These are phyloP conservation scores for Tylopilus rubrobrunneus DNA, from an alignment of 768 basidiomycete genomes.

Conservation along the genomic window DNA sequence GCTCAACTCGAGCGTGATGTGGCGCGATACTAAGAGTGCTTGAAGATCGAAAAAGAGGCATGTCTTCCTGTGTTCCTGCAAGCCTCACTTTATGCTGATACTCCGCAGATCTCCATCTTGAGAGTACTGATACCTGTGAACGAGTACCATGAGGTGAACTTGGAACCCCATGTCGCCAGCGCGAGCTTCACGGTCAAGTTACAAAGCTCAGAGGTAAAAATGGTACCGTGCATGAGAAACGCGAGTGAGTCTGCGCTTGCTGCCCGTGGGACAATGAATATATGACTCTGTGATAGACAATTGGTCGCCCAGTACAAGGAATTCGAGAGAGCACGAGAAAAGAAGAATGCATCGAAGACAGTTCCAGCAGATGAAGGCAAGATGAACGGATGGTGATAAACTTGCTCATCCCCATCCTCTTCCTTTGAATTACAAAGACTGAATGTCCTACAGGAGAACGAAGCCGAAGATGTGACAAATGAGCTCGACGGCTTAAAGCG, in stretches of 20 bases:
- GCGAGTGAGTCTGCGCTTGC: slow-evolving; percentile 34
- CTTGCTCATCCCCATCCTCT: slow-evolving; percentile 39
- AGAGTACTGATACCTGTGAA: slow-evolving; percentile 68
- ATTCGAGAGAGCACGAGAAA: too few relatives aligned
- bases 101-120: slow-evolving; percentile 56
- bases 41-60: slow-evolving; percentile 64
- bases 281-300: slow-evolving; percentile 35
- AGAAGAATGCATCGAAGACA: too few relatives aligned
- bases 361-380: too few relatives aligned
- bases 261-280: neutral
- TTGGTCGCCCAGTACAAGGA: slow-evolving; percentile 43
- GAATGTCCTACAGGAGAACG: slow-evolving; percentile 44
- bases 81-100: neutral
- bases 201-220: slow-evolving; percentile 54
- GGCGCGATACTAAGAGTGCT: slow-evolving; percentile 67
- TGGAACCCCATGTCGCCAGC: slow-evolving; percentile 45
- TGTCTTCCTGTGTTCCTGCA: neutral
- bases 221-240: slow-evolving; percentile 58
- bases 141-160: slow-evolving; percentile 60
- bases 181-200: slow-evolving; percentile 47
- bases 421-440: neutral
- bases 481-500: too few relatives aligned
- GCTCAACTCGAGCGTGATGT: slow-evolving; percentile 79
- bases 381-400: slow-evolving; percentile 46
- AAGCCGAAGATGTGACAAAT: slow-evolving; percentile 49